Base-by-base conservation (phyloP, 192 early-diverging fungal species). In the Coemansia sp. region DNA sequence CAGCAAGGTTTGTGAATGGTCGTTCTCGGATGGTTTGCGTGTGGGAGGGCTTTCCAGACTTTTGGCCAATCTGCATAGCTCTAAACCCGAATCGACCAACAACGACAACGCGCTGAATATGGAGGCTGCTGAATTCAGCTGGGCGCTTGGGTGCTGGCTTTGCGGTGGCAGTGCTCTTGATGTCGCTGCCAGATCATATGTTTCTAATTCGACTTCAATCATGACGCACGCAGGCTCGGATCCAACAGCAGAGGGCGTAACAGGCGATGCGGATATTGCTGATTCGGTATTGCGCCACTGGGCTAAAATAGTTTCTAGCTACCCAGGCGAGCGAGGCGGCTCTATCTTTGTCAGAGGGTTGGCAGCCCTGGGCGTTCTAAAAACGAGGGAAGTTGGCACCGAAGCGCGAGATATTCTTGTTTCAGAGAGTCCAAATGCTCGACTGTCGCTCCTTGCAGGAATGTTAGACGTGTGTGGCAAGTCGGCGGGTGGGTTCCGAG, bases 81-180 rank as follows among this genome's bases (percentile, higher is more conserved):
- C 15, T 12, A 33, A 20, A 5, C 2, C 41, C 8, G 41, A 24
- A 9, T n/a, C 18, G 10, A 53, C 49, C 1, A 33, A 20, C 9
- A 24, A 5, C 2, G 44, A 30, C n/a, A 6, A 41, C 53, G 69
- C 62, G 18, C 36, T 69, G 20, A 51, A 67, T 59, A 67, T 63
- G 70, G 73, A 73, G 16, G 61, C 76, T 5, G 10, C 57, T 16
- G 63, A 68, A 23, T 58, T 69, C 45, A 59, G 76, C 52, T 76
- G 78, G 73, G 73, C 78, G n/a, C 63, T 81, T 49, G 78, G 78
- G 10, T 67, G 78, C 71, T 81, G 78, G 78, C 51, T 81, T 14
- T 72, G 73, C 48, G 70, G 69, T 57, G 60, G 70, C 39, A 71
- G 63, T 44, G 62, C 67, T 10, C 59, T 75, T 61, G 52, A 41